phyloP scores from a whole-genome alignment of 176 grass and related monocot species.

The Rhynchospora tenuis region DNA sequence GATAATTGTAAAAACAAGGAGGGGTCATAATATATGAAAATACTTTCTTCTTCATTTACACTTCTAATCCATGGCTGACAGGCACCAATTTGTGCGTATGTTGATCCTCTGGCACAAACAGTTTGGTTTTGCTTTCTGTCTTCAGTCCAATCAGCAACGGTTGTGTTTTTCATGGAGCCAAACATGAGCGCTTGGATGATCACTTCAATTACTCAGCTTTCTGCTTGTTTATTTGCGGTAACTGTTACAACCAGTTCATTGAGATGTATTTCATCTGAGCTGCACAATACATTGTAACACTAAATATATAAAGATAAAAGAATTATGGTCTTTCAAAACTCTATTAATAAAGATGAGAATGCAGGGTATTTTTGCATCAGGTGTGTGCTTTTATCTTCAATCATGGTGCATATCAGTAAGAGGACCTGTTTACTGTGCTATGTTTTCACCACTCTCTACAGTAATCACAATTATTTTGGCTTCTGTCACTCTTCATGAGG shows the following conservation, averaged over 20 bases:
- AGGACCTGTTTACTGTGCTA: slow-evolving; percentile 55
- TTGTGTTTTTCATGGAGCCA: slow-evolving; percentile 42
- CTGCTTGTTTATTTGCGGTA: slow-evolving; percentile 53
- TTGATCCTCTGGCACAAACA: slow-evolving; percentile 47
- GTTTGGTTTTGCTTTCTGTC: slow-evolving; percentile 68
- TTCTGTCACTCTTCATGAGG: too few species aligned
- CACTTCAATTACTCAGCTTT: slow-evolving; percentile 42
- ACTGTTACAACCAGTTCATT: background rate
- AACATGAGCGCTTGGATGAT: slow-evolving; percentile 43
- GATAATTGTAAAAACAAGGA: too few species aligned
- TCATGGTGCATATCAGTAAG: slow-evolving; percentile 63
- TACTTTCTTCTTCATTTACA: too few species aligned
- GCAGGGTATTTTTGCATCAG: slow-evolving; percentile 59
- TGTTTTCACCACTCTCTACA: slow-evolving; percentile 30
- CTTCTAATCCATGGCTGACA: background rate
- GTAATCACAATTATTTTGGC: background rate
- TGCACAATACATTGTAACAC: too few species aligned
- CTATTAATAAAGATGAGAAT: background rate
- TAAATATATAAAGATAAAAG: too few species aligned
- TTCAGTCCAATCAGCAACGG: slow-evolving; percentile 39
- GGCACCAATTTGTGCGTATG: slow-evolving; percentile 42
- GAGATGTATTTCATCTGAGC: background rate
- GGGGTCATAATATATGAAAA: too few species aligned
- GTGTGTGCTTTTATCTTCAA: slow-evolving; percentile 46
- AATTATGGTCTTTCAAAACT: too few species aligned